Percentiles rank a stretch among this genome's conserved stretches.
phyloP scores from a whole-genome alignment of 1,284 basidiomycete genomes.

The Ceratobasidium sp. region DNA sequence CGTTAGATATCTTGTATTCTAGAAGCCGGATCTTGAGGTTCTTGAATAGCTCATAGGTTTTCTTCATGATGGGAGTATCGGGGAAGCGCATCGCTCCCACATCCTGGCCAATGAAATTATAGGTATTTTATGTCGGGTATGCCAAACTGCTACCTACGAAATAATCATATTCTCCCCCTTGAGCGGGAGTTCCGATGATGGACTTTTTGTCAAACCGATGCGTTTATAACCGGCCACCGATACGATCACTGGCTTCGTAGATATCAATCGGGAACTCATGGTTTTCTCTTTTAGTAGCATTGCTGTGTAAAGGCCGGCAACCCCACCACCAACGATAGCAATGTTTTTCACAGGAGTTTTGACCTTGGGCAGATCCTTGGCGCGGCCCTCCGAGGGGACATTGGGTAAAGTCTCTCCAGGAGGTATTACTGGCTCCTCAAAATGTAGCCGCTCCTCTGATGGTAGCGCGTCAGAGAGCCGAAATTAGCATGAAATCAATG shows the following conservation, averaged over 20 bases:
- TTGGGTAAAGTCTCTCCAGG: too few relatives aligned
- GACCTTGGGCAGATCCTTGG: neutral
- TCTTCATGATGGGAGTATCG: constrained; percentile 47
- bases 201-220: constrained; percentile 45
- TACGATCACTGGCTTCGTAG: constrained; percentile 49
- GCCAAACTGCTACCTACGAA: constrained; percentile 5
- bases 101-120: constrained; percentile 46
- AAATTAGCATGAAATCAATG: too few relatives aligned
- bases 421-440: too few relatives aligned
- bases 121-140: too few relatives aligned
- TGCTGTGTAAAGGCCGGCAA: constrained; percentile 50
- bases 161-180: neutral
- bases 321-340: constrained; percentile 48
- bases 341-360: neutral
- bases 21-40: neutral
- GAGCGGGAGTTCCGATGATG: constrained; percentile 14
- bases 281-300: constrained; percentile 50
- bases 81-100: constrained; percentile 52
- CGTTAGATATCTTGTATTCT: neutral
- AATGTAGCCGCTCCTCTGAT: too few relatives aligned
- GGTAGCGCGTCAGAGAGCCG: too few relatives aligned
- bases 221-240: constrained; percentile 54
- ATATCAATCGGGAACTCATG: constrained; percentile 51
- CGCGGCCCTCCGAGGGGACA: too few relatives aligned
- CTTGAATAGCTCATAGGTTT: constrained; percentile 46